Conservation (phyloP, 2,329 filamentous ascomycete genomes). For the Fusarium virguliforme region DNA sequence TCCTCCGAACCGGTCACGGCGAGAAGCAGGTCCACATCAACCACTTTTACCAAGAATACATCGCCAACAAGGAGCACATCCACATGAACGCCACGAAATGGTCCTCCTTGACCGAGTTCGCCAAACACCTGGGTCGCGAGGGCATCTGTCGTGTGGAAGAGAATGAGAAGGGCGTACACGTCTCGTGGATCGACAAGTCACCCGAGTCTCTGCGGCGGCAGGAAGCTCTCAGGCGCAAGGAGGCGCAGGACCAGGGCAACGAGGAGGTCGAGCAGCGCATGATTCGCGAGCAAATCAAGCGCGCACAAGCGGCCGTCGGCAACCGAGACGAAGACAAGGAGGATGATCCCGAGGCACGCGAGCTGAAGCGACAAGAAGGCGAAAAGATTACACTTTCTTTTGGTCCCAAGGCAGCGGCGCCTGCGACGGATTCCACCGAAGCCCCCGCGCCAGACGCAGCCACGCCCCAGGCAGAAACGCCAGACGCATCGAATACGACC, state of each 20-base stretch:
- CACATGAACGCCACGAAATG: conserved; percentile 97
- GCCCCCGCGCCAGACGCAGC: conserved; percentile 33
- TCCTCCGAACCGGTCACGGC: conserved; percentile 87
- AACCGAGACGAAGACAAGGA: conserved; percentile 60
- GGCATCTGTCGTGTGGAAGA: conserved; percentile 93
- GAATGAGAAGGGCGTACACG: conserved; percentile 85
- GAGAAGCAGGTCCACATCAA: conserved; percentile 93
- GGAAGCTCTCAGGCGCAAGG: conserved; percentile 86
- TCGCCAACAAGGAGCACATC: conserved; percentile 87
- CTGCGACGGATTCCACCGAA: conserved; percentile 39
- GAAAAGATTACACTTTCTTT: conserved; percentile 84
- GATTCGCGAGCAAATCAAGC: conserved; percentile 86
- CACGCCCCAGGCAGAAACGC: conserved; percentile 19
- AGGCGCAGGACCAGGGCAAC: conserved; percentile 90
- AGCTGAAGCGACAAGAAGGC: conserved; percentile 76
- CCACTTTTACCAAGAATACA: conserved; percentile 95
- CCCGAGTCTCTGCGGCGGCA: conserved; percentile 86
- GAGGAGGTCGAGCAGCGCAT: conserved; percentile 89
- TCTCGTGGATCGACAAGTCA: conserved; percentile 93
- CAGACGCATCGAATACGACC: conserved; percentile 20
- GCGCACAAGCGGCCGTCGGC: conserved; percentile 73
- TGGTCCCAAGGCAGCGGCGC: conserved; percentile 61
- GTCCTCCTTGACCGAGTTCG: conserved; percentile 90
- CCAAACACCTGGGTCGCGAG: conserved; percentile 87
- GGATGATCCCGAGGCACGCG: conserved; percentile 61